These are phyloP conservation scores for Chaetomiaceae sp. DNA, from an alignment of 2,329 filamentous ascomycete species.

Conservation along the genomic window DNA sequence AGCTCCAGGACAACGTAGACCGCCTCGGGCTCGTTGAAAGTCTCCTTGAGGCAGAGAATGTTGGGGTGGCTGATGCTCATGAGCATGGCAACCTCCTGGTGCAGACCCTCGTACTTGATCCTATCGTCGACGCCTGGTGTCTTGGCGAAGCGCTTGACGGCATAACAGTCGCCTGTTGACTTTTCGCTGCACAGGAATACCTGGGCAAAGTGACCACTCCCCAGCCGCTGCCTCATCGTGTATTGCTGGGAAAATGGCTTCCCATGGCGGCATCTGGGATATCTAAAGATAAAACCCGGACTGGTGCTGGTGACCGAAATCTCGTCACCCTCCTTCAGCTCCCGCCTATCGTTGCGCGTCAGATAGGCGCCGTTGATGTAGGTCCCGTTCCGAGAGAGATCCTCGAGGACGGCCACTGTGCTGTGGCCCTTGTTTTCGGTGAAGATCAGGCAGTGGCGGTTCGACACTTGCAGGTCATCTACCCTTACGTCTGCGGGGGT, in stretches of 20 bases:
- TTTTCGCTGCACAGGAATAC: conserved; percentile 63
- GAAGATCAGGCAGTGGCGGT: conserved; percentile 62
- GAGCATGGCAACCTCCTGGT: conserved; percentile 93
- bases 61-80: conserved; percentile 97
- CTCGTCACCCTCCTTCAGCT: conserved; percentile 85
- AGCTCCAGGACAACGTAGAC: conserved; percentile 91
- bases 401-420: conserved; percentile 73
- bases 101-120: conserved; percentile 77
- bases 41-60: conserved; percentile 88
- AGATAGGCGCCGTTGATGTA: conserved; percentile 91
- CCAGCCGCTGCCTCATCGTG: conserved; percentile 51
- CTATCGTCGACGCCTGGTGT: conserved; percentile 75
- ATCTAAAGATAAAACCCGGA: conserved; percentile 84
- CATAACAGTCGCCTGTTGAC: conserved; percentile 72
- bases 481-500: conserved; percentile 61
- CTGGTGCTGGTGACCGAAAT: conserved; percentile 69
- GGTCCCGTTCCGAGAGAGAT: conserved; percentile 92
- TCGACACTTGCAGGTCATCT: conserved; percentile 76
- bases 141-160: conserved; percentile 93
- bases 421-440: conserved; percentile 37
- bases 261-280: conserved; percentile 69
- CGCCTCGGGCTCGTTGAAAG: conserved; percentile 84
- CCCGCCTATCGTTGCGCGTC: conserved; percentile 85
- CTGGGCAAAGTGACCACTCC: conserved; percentile 27
- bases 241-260: conserved; percentile 85